Evolutionary conservation across 1,139 yeast genomes (phyloP), one percentile per base, ranked within the genome.

Genomic region (Geotrichum candidum): DNA sequence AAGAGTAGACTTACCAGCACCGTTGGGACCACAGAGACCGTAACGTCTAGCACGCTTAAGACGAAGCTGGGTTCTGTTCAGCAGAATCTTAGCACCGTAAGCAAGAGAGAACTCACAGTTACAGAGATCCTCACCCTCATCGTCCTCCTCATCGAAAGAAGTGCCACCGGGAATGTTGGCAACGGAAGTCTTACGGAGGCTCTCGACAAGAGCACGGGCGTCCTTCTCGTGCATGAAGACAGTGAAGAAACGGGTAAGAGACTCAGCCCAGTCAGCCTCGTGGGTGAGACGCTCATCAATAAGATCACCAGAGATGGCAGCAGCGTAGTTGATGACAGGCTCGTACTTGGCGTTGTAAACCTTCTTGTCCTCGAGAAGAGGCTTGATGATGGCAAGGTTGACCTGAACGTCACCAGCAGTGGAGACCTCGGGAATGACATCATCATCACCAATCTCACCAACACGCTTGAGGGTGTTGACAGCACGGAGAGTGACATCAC

Each of bases 81-180:
- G 90, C 84, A 94, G 86, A 86, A 94, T 94, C 91, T 92, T 92
- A 76, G 99, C 99, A 91, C 99, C 99, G 80, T 94, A 94, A 80
- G 99, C 99, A 77, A 94, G 86, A 68, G 99, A 94, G 90, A 94
- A 94, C 86, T 94, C 98, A 88, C 98, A 92, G 96, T 94, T 94
- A 87, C 99, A 94, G 78, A 94, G 85, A 78, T 94, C 99, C 84
- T 94, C 99, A 83, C 99, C 99, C 77, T 94, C 99, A 77, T 94
- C 99, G 79, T 94, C 99, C 84, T 94, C 99, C 78, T 94, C 98
- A 79, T 90, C 97, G 79, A 91, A 91, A 75, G 87, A 80, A 75
- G 97, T 96, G 74, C 96, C 96, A 76, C 86, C 88, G 76, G 98
- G 98, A 73, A 92, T 94, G 90, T 94, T 92, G 83, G 92, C 96